Evolutionary conservation across 345 rosid species (phyloP), one percentile per base, ranked within the genome.

Genomic region (Sisymbrium altissimum): DNA sequence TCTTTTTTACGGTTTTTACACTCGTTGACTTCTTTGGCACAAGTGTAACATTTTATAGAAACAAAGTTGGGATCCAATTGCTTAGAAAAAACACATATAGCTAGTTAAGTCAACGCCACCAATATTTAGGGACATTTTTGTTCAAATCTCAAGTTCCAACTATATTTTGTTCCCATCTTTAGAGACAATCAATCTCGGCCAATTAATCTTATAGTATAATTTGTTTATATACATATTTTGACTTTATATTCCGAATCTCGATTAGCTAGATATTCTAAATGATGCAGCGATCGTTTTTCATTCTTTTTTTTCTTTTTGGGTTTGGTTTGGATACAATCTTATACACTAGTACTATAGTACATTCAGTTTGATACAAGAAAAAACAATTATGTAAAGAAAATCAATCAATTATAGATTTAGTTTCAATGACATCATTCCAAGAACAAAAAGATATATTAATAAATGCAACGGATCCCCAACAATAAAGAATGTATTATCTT

Each of bases 401-500:
- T 56, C 25, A 74, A 74, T 58, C 52, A 66, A 43, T 14, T 48
- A 56, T 55, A 53, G 60, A 55, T 55, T 33, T 39, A 15, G 7
- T 15, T 56, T 32, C 9, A 52, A 19, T 58, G 27, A 57, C 33
- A 61, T 61, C 58, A 40, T 32, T 40, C 40, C 52, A 72, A 64
- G 12, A 44, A 5, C 53, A 48, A 21, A 53, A 52, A 3, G 33
- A 41, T 1, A 41, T 7, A 17, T 6, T 3, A 54, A 63, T 35
- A 21, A 56, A 56, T 66, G 50, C 64, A 60, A 64, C 52, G 7
- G 4, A 61, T 6, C 19, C 6, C 21, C 32, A 23, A 40, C 15
- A 23, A 40, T 5, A 66, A 72, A 49, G 9, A 44, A 17, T 19
- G 18, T 4, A n/a, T 67, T 70, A 86, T 80, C 84, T 79, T 81